Conservation (phyloP, 768 basidiomycete genomes). For the Myochromella boudieri region DNA sequence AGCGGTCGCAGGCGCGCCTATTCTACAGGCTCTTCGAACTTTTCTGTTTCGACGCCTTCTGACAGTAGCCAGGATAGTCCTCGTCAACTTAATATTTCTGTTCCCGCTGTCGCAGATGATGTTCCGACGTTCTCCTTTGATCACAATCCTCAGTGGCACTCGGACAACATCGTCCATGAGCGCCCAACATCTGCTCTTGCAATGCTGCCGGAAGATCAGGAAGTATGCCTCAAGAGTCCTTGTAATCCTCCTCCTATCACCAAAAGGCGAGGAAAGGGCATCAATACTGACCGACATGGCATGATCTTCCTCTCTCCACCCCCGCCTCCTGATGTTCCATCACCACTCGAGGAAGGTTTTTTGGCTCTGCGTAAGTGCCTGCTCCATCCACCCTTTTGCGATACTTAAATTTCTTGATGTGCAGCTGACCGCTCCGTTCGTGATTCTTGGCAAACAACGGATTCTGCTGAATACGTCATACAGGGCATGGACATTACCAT, state of each 20-base stretch:
- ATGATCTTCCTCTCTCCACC: constrained; percentile 15
- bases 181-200: constrained; percentile 36
- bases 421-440: constrained; percentile 28
- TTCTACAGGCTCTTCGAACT: constrained; percentile 42
- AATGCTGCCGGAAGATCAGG: constrained; percentile 52
- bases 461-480: constrained; percentile 37
- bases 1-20: constrained; percentile 32
- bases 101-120: constrained; percentile 38
- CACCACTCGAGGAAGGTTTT: constrained; percentile 6
- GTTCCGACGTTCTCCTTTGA: constrained; percentile 37
- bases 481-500: constrained; percentile 39
- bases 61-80: constrained; percentile 34
- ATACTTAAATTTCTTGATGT: background rate
- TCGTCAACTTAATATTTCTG: constrained; percentile 21
- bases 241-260: constrained; percentile 7
- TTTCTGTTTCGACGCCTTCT: constrained; percentile 39
- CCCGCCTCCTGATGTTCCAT: constrained; percentile 8
- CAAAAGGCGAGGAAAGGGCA: constrained; percentile 11
- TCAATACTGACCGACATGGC: constrained; percentile 13
- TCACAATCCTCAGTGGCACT: constrained; percentile 37
- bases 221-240: constrained; percentile 26
- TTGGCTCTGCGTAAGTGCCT: constrained; percentile 5
- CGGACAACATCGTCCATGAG: constrained; percentile 22
- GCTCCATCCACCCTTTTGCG: background rate
- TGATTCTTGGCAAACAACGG: constrained; percentile 46